Evolutionary conservation across 305 asterid genomes (phyloP).

Genomic region (Ajuga reptans): DNA sequence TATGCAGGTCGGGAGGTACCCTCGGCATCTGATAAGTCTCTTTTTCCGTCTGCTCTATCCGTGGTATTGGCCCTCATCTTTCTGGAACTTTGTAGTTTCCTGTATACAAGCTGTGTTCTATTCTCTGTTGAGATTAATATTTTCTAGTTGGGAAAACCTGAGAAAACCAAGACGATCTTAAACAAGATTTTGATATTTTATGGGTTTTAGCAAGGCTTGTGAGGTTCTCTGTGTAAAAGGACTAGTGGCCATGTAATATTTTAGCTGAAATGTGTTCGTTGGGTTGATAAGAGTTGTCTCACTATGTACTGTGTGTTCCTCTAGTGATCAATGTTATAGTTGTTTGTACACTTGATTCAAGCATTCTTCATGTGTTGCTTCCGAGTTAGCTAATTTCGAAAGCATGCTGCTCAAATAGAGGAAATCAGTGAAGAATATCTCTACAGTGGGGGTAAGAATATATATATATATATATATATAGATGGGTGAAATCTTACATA

Average conservation of each 20-base stretch:
- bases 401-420: not conserved
- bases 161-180: slow-evolving; percentile 38
- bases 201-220: not conserved
- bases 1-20: slow-evolving; percentile 76
- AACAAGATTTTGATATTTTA: not conserved
- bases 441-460: too few species aligned
- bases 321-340: not conserved
- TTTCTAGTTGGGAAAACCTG: slow-evolving; percentile 59
- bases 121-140: slow-evolving; percentile 46
- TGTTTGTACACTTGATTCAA: not conserved
- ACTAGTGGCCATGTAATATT: not conserved
- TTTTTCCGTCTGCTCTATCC: slow-evolving; percentile 89
- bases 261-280: not conserved
- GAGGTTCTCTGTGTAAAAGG: not conserved
- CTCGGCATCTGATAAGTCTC: slow-evolving; percentile 83
- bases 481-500: not conserved
- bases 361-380: too few species aligned
- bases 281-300: slow-evolving; percentile 9
- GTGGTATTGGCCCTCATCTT: slow-evolving; percentile 98
- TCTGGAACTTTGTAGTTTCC: slow-evolving; percentile 79
- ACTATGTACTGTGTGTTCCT: slow-evolving; percentile 21
- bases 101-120: slow-evolving; percentile 58
- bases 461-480: too few species aligned
- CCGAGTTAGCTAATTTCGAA: too few species aligned
- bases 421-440: not conserved